Percentiles rank a stretch among this genome's conserved stretches.
Evolutionary conservation across 148 eudicot genomes (phyloP).

Genomic region (Hydrangea macrophylla): DNA sequence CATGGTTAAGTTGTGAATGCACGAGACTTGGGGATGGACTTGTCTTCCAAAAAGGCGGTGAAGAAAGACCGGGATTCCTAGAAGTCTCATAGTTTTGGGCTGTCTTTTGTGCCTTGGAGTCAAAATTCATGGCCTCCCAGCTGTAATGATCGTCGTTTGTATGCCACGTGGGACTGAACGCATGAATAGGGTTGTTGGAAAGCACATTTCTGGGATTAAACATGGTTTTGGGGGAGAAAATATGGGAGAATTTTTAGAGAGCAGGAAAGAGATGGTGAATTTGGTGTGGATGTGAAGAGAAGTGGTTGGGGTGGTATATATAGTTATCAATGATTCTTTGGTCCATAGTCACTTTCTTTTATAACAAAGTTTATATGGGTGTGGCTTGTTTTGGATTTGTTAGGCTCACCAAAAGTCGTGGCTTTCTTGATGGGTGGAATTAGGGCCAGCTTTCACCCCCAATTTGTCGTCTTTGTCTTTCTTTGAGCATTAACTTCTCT

Average conservation of each 20-base stretch:
- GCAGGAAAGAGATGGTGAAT: conserved; percentile 9
- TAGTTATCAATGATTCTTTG: conserved; percentile 8
- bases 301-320: conserved; percentile 14
- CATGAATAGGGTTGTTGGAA: conserved; percentile 16
- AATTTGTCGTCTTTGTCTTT: background rate
- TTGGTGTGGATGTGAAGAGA: background rate
- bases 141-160: conserved; percentile 25
- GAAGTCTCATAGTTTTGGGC: conserved; percentile 25
- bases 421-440: conserved; percentile 33
- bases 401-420: conserved; percentile 23
- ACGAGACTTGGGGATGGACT: conserved; percentile 27
- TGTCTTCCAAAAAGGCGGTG: conserved; percentile 71
- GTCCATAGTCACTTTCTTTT: conserved; percentile 9
- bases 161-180: conserved; percentile 37
- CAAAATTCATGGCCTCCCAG: conserved; percentile 14
- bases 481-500: background rate
- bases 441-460: background rate
- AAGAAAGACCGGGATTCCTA: conserved; percentile 28
- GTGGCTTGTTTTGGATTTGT: background rate
- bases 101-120: conserved; percentile 19
- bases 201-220: conserved; percentile 32
- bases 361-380: background rate
- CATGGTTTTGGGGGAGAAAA: conserved; percentile 29
- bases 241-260: conserved; percentile 12
- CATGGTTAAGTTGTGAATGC: conserved; percentile 9